phyloP scores from a whole-genome alignment of 805 yeast genomes.

The Suhomyces canberraensis region DNA sequence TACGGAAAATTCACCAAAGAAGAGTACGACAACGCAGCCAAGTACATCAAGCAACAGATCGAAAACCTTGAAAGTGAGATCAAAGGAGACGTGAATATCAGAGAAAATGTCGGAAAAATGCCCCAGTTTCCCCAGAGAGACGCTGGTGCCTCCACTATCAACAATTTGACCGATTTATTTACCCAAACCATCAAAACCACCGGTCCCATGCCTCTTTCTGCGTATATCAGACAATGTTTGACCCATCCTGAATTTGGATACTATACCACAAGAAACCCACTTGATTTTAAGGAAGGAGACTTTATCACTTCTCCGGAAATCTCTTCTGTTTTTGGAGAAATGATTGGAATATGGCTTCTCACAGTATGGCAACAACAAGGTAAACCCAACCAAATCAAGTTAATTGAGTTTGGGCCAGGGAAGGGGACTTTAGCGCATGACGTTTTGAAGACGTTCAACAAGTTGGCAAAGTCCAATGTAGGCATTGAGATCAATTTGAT shows the following conservation, averaged over 20 bases:
- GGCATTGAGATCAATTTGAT: conserved; percentile 51
- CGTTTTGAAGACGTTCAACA: conserved; percentile 46
- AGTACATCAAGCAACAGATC: conserved; percentile 30
- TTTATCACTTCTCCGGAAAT: conserved; percentile 86
- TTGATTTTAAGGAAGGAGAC: conserved; percentile 62
- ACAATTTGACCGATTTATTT: conserved; percentile 35
- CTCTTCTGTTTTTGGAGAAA: conserved; percentile 83
- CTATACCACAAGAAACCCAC: conserved; percentile 73
- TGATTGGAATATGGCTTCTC: conserved; percentile 71
- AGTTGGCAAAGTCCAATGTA: conserved; percentile 26
- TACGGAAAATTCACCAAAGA: conserved; percentile 35
- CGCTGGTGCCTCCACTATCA: conserved; percentile 13
- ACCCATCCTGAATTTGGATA: conserved; percentile 77
- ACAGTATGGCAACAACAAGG: conserved; percentile 57
- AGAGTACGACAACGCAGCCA: conserved; percentile 40
- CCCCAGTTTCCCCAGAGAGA: conserved; percentile 32
- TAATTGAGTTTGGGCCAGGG: conserved; percentile 85
- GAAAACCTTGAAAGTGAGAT: conserved; percentile 30
- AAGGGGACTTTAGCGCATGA: conserved; percentile 77
- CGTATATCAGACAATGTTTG: conserved; percentile 78
- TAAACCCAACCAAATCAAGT: conserved; percentile 45
- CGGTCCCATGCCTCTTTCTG: conserved; percentile 72
- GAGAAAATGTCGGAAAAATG: conserved; percentile 36
- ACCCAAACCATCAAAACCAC: conserved; percentile 56
- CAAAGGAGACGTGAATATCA: conserved; percentile 33